Base-by-base conservation (phyloP, 2,329 filamentous ascomycete species). In the Paracoccidioides brasiliensis region DNA sequence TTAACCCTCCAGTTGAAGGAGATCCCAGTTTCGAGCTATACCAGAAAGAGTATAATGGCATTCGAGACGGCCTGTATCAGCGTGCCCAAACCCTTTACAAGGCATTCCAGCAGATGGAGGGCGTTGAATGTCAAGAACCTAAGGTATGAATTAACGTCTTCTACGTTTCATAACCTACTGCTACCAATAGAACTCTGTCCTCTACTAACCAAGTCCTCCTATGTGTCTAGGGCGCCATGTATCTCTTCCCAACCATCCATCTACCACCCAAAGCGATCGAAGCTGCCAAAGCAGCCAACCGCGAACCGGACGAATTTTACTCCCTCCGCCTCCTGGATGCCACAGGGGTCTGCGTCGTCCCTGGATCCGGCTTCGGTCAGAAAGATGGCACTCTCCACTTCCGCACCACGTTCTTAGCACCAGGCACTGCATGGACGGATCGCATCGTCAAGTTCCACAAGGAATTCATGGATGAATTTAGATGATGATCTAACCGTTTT, bases 201-300 rank as follows among this genome's bases (percentile, higher is more conserved):
- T 48, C 35, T 9, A 35, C 54, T 48, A 48, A 48, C 54, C 35
- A 30, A 10, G 2, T 10, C 35, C 22, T 14, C 22, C 28, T n/a
- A 53, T n/a, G 5, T 5, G 55, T 55, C 53, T 61, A 95, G 80
- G 93, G 93, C 58, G 85, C 87, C 69, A 98, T 98, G 93, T 98
- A 98, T 76, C 86, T 98, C 66, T 98, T 97, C 82, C 93, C 93
- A 30, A 93, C 88, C 64, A 95, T 98, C 74, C 82, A 77, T 38
- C 77, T 98, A 30, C 82, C 93, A 1, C 64, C 74, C 30, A 88
- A 88, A 74, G 93, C 90, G 43, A 73, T 84, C 59, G 84, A 85
- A 61, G 88, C 87, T 14, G 93, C 93, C 40, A 71, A 77, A 66
- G 74, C 84, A 59, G 87, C 90, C 69, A 83, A 82, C 64, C 86